Percentiles rank a stretch among this genome's conserved stretches.
Evolutionary conservation across 805 yeast genomes (phyloP).

Genomic region (Wickerhamiella hasegawae): DNA sequence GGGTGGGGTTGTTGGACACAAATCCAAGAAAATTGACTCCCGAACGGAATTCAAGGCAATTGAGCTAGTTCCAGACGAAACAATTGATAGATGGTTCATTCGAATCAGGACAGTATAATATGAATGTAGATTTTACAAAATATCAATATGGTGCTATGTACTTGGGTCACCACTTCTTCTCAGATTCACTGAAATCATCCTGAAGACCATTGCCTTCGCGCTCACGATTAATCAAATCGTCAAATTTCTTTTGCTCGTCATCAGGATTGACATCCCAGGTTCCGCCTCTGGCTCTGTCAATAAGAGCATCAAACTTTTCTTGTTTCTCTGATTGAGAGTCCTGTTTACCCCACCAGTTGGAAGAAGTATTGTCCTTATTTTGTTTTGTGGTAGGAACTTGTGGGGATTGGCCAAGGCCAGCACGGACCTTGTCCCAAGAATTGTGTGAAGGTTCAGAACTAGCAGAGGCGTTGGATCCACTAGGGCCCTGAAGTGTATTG

Average conservation of each 20-base stretch:
- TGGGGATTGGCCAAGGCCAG: background rate
- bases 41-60: too few species aligned
- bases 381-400: background rate
- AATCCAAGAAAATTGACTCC: too few species aligned
- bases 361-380: background rate
- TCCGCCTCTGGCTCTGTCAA: slow-evolving; percentile 2
- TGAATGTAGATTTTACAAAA: too few species aligned
- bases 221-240: slow-evolving; percentile 11
- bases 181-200: slow-evolving; percentile 12
- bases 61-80: too few species aligned
- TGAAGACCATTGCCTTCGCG: slow-evolving; percentile 4
- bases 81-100: too few species aligned
- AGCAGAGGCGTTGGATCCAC: background rate
- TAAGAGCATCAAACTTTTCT: slow-evolving; percentile 2
- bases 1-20: too few species aligned
- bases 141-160: too few species aligned
- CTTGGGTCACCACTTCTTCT: slow-evolving; percentile 16
- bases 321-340: background rate
- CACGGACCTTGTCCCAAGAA: background rate
- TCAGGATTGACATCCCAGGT: background rate
- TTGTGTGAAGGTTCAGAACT: background rate
- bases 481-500: background rate
- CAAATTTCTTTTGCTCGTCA: slow-evolving; percentile 10
- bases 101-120: too few species aligned
- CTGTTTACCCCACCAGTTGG: background rate